These are phyloP conservation scores for Symmetrospora coprosmae DNA, from an alignment of 768 basidiomycete genomes.

Conservation along the genomic window DNA sequence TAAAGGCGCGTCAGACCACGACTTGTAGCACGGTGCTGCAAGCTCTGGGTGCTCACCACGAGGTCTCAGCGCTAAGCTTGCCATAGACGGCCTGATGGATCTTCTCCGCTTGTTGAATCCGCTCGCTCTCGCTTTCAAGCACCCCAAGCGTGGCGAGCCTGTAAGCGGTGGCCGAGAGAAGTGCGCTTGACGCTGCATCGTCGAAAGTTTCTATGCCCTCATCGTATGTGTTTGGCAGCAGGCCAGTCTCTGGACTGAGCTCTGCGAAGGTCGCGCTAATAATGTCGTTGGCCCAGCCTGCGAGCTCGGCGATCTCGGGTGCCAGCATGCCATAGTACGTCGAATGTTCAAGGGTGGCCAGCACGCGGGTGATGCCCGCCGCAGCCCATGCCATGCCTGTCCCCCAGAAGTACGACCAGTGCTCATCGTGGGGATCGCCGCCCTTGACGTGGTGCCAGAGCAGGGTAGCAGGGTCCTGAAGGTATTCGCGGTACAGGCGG, in stretches of 20 bases:
- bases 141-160: constrained; percentile 46
- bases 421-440: constrained; percentile 50
- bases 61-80: neutral
- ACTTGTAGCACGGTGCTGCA: too few relatives aligned
- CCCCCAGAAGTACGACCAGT: constrained; percentile 43
- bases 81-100: constrained; percentile 37
- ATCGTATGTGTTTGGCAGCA: constrained; percentile 60
- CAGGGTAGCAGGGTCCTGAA: constrained; percentile 43
- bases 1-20: neutral
- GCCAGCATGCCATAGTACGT: constrained; percentile 37
- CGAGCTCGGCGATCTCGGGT: constrained; percentile 32
- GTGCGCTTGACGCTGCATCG: constrained; percentile 58
- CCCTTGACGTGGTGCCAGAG: constrained; percentile 62
- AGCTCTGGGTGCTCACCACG: too few relatives aligned
- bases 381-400: constrained; percentile 84
- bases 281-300: constrained; percentile 33
- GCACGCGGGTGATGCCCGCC: constrained; percentile 68
- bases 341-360: constrained; percentile 56
- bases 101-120: neutral
- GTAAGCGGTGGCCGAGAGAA: constrained; percentile 63
- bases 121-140: constrained; percentile 36
- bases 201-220: constrained; percentile 46
- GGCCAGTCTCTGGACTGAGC: constrained; percentile 18
- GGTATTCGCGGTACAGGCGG: constrained; percentile 52
- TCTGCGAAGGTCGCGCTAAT: constrained; percentile 25